A percentile compares a stretch with the other conserved stretches of the same genome.
These are phyloP conservation scores for Speleostelium caveatum DNA, from an alignment of 78 protist species.

Conservation along the genomic window DNA sequence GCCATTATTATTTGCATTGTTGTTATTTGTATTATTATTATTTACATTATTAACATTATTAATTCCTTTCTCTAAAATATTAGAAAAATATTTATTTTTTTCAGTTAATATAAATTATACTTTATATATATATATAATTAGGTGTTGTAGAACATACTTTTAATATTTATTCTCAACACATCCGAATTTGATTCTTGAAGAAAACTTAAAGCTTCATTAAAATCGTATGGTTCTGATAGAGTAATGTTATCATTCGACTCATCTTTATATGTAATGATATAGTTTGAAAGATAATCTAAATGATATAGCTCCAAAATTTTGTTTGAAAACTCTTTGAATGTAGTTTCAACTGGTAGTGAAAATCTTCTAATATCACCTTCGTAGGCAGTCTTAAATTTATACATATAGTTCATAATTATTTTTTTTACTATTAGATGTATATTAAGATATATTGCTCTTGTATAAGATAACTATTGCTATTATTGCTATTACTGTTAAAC, in stretches of 20 bases:
- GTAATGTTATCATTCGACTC: conserved; percentile 58
- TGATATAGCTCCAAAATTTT: conserved; percentile 21
- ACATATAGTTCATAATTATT: too few species aligned
- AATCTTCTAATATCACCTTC: conserved; percentile 78
- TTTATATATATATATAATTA: not conserved
- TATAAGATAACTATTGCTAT: too few species aligned
- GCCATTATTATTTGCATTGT: too few species aligned
- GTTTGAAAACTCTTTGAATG: not conserved
- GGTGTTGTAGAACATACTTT: conserved; percentile 9
- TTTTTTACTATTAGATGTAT: too few species aligned
- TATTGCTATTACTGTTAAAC: too few species aligned
- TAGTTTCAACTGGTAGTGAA: not conserved
- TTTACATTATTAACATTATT: not conserved
- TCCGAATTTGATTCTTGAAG: not conserved
- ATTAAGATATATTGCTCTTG: too few species aligned
- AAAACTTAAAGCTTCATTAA: conserved; percentile 48
- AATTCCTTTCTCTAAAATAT: not conserved
- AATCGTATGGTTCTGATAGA: conserved; percentile 19
- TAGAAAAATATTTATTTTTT: not conserved
- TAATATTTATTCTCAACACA: conserved; percentile 32
- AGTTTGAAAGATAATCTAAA: not conserved
- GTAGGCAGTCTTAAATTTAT: conserved; percentile 15
- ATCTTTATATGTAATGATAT: conserved; percentile 28
- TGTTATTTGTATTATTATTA: conserved; percentile 11
- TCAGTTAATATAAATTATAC: not conserved